Conservation (phyloP, 2,329 filamentous ascomycete genomes). For the Fusarium dlaminii region DNA sequence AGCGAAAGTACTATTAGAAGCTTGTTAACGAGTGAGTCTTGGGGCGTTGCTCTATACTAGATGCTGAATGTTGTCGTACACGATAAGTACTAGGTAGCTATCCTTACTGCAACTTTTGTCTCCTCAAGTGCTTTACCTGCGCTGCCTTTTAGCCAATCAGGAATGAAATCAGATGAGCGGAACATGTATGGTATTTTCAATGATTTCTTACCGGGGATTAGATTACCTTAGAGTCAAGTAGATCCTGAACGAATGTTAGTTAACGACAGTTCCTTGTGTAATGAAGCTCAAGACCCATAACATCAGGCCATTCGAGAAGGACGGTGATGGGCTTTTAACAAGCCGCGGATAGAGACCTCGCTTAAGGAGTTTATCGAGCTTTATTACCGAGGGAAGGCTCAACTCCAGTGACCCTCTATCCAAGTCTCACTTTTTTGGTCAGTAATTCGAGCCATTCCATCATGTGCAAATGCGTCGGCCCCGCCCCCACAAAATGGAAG, state of each 20-base stretch:
- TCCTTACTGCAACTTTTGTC: neutral
- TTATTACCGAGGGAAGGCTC: slow-evolving; percentile 36
- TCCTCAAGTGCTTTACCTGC: neutral
- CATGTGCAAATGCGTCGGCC: slow-evolving; percentile 32
- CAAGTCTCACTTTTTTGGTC: neutral
- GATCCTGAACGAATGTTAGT: neutral
- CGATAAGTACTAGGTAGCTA: too few relatives aligned
- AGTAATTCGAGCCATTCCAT: neutral
- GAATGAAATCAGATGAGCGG: neutral
- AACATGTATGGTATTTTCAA: neutral
- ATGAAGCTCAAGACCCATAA: neutral
- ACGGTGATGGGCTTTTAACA: neutral
- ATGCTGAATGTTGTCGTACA: neutral
- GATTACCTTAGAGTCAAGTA: neutral
- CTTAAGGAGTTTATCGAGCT: neutral
- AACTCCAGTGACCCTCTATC: neutral
- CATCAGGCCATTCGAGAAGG: neutral
- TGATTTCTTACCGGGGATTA: neutral
- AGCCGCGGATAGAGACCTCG: neutral
- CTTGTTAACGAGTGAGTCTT: neutral
- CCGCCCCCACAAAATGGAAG: slow-evolving; percentile 36
- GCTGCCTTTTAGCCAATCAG: neutral
- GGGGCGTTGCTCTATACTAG: neutral
- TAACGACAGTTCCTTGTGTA: neutral
- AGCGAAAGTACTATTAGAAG: neutral